Percentiles rank a stretch among this genome's conserved stretches.
These are phyloP conservation scores for Asterophora parasitica DNA, from an alignment of 768 basidiomycete species.

Conservation along the genomic window DNA sequence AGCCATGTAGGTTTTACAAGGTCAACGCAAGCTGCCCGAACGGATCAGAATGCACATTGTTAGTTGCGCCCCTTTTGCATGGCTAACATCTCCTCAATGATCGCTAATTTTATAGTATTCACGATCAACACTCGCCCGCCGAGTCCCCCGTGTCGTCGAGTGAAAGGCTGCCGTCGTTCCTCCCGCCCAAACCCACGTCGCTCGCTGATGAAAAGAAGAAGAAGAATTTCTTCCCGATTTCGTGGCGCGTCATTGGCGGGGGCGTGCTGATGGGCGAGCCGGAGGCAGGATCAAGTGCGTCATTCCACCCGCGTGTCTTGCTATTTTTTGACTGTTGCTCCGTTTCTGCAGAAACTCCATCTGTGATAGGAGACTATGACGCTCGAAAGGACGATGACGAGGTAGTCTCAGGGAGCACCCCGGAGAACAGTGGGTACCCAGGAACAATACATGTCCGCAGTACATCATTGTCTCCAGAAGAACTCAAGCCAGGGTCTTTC, in stretches of 20 bases:
- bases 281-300: conserved; percentile 1
- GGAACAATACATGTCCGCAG: neutral
- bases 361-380: neutral
- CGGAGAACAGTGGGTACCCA: conserved; percentile 5
- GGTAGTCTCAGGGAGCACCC: neutral
- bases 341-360: neutral
- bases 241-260: conserved; percentile 76
- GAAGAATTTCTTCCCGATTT: conserved; percentile 57
- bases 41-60: conserved; percentile 59
- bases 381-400: neutral
- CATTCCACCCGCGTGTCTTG: no score
- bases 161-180: conserved; percentile 8
- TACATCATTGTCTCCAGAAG: neutral
- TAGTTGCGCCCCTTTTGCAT: conserved; percentile 19
- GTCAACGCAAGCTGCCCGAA: conserved; percentile 44
- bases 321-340: neutral
- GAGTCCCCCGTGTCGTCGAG: conserved; percentile 7
- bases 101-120: conserved; percentile 33
- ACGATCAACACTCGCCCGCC: conserved; percentile 29
- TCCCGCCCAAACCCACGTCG: conserved; percentile 18
- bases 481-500: conserved; percentile 1
- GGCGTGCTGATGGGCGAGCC: conserved; percentile 61
- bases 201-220: conserved; percentile 31
- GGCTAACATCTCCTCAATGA: neutral
- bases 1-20: conserved; percentile 54